Base-by-base conservation (phyloP, 208 protist species). In the Acanthamoeba triangularis region DNA sequence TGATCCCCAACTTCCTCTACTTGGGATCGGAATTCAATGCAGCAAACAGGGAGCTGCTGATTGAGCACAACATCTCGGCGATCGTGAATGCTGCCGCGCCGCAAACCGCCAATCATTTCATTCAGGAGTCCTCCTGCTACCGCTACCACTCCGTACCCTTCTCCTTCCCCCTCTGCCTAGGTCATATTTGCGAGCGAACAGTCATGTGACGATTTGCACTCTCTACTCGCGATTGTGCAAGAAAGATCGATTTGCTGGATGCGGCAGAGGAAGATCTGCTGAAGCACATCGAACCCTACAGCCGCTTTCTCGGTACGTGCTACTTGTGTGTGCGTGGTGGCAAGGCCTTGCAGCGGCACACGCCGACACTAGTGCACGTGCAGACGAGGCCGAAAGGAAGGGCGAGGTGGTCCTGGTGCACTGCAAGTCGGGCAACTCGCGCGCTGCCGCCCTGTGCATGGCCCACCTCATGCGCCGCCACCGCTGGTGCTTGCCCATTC, bases 361-460 rank as follows among this genome's bases (percentile, higher is more conserved):
- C 14, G 54, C 54, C 1, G 11, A 13, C 54, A 13, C 20, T 1
- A n/a, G 14, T 23, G 25, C 59, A 2, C 14, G 23, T n/a, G 69
- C 69, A 78, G 69, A 78, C 28, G 37, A 44, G n/a, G 69, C 69
- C 13, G 69, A 78, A 30, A 30, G 37, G 30, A n/a, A 78, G 69
- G 69, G 69, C 8, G 8, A n/a, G 3, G 69, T 78, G 30, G 69
- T 23, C 11, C 30, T 78, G 13, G 69, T 78, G 16, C 69, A 78
- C 30, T 78, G 69, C 69, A 78, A 78, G 69, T 78, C 69, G 30
- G 69, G 69, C 69, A 78, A 78, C 69, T 78, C 69, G 33, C 69
- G 69, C 30, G 69, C 69, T 11, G 69, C 20, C 69, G 69, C 69
- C 37, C 69, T 78, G 13, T 78, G 69, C 69, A n/a, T 78, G 3